A percentile compares a stretch with the other conserved stretches of the same genome.
phyloP scores from a whole-genome alignment of 805 yeast genomes.

The Candida succiphila region DNA sequence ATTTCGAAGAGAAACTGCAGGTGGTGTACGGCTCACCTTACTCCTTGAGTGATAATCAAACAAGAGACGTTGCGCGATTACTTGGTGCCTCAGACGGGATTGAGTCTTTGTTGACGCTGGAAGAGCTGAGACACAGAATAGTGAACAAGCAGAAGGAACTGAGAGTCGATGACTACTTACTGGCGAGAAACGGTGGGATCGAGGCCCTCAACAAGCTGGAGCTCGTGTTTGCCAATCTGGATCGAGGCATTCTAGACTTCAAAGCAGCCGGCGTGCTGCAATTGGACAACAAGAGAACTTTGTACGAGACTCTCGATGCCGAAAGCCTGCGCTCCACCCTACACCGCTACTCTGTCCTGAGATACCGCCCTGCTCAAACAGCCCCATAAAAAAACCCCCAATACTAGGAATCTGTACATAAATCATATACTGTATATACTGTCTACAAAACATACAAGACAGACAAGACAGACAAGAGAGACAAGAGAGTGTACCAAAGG shows the following conservation, averaged over 20 bases:
- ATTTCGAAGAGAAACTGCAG: neutral
- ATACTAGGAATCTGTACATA: too few species aligned
- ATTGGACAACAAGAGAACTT: conserved; percentile 4
- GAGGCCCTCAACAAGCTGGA: conserved; percentile 40
- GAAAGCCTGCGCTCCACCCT: conserved; percentile 7
- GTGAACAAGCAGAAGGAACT: conserved; percentile 22
- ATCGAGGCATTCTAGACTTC: conserved; percentile 42
- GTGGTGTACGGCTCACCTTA: neutral
- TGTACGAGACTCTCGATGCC: conserved; percentile 11
- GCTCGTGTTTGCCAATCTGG: conserved; percentile 41
- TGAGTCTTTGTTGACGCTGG: too few species aligned
- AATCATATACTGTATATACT: too few species aligned
- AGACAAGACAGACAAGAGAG: too few species aligned
- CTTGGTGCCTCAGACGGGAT: neutral
- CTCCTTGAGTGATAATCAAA: neutral
- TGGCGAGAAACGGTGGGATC: conserved; percentile 32
- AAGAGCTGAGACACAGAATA: too few species aligned
- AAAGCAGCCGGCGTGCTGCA: too few species aligned
- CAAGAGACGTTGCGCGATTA: neutral
- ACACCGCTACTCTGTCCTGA: too few species aligned
- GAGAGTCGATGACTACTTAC: conserved; percentile 41
- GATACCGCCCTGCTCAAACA: too few species aligned
- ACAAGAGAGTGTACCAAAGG: too few species aligned
- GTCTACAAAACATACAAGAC: too few species aligned
- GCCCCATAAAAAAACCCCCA: too few species aligned